Evolutionary conservation across 148 eudicot genomes (phyloP).

Genomic region (Bassia scoparia): DNA sequence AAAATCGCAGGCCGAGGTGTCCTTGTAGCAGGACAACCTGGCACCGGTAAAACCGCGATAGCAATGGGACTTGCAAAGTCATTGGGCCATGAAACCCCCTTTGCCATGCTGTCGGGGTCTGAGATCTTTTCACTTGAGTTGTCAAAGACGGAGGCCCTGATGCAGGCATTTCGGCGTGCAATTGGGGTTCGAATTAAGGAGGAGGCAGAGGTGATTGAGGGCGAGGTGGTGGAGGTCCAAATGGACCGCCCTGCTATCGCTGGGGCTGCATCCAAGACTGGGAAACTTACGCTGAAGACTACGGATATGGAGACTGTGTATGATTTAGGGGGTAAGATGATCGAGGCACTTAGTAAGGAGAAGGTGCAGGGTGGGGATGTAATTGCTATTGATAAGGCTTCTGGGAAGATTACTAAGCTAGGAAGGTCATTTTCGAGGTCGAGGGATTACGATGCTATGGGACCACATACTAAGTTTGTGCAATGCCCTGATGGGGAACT

Average conservation of each 20-base stretch:
- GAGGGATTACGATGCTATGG: conserved; percentile 94
- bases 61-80: conserved; percentile 98
- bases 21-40: conserved; percentile 91
- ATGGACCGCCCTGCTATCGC: conserved; percentile 69
- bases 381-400: conserved; percentile 80
- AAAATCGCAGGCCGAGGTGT: conserved; percentile 94
- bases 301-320: conserved; percentile 97
- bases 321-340: conserved; percentile 91
- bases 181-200: conserved; percentile 90
- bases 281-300: conserved; percentile 84
- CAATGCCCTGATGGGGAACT: conserved; percentile 98
- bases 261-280: conserved; percentile 73
- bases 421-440: conserved; percentile 88
- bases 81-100: conserved; percentile 73
- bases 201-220: conserved; percentile 85
- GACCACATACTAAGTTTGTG: conserved; percentile 83
- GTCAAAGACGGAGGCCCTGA: conserved; percentile 91
- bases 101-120: conserved; percentile 83
- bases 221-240: conserved; percentile 80
- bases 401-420: conserved; percentile 81
- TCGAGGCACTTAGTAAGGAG: conserved; percentile 83
- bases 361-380: conserved; percentile 98
- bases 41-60: conserved; percentile 95
- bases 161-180: conserved; percentile 74
- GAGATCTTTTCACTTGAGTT: conserved; percentile 88